phyloP scores from a whole-genome alignment of 106 monocot genomes.

The Cymbidium sinense region DNA sequence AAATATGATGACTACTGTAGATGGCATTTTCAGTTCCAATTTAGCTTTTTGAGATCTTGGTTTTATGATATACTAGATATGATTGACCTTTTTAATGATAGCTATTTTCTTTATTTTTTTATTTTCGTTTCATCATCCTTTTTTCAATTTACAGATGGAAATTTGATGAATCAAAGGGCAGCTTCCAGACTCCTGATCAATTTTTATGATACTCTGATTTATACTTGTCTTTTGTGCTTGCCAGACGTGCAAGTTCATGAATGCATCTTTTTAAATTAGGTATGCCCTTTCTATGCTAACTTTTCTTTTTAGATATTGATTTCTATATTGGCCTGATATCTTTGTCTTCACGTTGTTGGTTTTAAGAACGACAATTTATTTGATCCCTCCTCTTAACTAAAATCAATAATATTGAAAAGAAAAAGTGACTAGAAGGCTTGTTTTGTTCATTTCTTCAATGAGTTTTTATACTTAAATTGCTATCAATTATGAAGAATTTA shows the following conservation, averaged over 20 bases:
- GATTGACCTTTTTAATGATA: background rate
- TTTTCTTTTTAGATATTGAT: background rate
- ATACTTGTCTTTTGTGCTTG: background rate
- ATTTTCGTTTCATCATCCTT: background rate
- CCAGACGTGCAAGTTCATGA: background rate
- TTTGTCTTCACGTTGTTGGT: background rate
- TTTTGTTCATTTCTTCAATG: background rate
- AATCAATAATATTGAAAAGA: background rate
- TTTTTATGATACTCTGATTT: constrained; percentile 5
- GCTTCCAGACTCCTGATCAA: constrained; percentile 8
- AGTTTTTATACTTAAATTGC: background rate
- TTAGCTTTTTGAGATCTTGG: background rate
- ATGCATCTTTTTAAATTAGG: background rate
- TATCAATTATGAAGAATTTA: too few relatives aligned
- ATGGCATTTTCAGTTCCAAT: background rate
- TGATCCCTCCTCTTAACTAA: background rate
- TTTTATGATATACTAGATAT: background rate
- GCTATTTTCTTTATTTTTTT: background rate
- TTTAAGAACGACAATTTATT: background rate
- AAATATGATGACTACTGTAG: background rate
- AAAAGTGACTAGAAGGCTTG: too few relatives aligned
- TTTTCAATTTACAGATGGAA: constrained; percentile 23
- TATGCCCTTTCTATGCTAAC: background rate
- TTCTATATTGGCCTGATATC: background rate
- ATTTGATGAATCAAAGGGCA: constrained; percentile 11